These are phyloP conservation scores for Pichia sp. DNA, from an alignment of 1,139 yeast species.

Conservation along the genomic window DNA sequence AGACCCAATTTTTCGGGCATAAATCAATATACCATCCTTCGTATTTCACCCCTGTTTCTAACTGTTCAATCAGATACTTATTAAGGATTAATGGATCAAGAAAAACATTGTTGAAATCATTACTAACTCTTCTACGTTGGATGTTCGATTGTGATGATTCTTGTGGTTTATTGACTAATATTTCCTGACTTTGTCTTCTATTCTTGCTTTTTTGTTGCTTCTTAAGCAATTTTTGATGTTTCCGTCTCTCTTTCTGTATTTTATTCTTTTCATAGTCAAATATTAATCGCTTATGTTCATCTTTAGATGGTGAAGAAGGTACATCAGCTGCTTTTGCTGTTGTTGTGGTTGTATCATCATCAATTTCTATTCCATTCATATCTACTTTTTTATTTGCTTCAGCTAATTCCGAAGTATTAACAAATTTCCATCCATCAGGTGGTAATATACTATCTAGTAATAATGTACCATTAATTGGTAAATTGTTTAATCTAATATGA, in stretches of 20 bases:
- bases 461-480: constrained; percentile 30
- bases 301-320: too few relatives aligned
- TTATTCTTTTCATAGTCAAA: constrained; percentile 15
- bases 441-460: constrained; percentile 40
- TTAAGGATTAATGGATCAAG: constrained; percentile 11
- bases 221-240: constrained; percentile 6
- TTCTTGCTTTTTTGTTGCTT: constrained; percentile 3
- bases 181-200: neutral
- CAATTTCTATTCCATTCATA: neutral
- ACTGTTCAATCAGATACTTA: constrained; percentile 5
- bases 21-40: constrained; percentile 60
- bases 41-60: constrained; percentile 15
- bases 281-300: constrained; percentile 3
- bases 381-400: neutral
- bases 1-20: constrained; percentile 55
- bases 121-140: constrained; percentile 13
- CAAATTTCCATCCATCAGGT: constrained; percentile 54
- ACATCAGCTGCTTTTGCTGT: too few relatives aligned
- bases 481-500: constrained; percentile 30
- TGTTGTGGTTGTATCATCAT: neutral
- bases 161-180: constrained; percentile 3
- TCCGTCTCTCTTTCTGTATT: constrained; percentile 9
- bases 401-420: constrained; percentile 22
- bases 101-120: constrained; percentile 14
- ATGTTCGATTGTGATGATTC: constrained; percentile 4